A percentile compares a stretch with the other conserved stretches of the same genome.
These are phyloP conservation scores for Yamadazyma conglobata DNA, from an alignment of 1,139 yeast species.

Conservation along the genomic window DNA sequence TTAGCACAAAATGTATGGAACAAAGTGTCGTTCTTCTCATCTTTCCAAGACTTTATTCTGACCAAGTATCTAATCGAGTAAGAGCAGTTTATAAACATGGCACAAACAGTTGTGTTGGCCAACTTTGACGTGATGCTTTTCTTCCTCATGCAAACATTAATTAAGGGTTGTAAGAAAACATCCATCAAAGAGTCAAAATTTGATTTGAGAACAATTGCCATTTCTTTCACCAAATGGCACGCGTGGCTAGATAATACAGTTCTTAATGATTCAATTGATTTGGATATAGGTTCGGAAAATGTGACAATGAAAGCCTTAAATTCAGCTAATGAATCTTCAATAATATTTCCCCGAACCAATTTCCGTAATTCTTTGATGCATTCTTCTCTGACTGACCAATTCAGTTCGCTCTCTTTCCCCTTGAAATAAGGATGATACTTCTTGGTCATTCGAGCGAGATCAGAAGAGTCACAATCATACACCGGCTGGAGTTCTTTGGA, in stretches of 20 bases:
- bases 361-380: conserved; percentile 55
- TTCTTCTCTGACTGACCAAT: conserved; percentile 78
- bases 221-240: conserved; percentile 76
- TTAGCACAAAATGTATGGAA: conserved; percentile 64
- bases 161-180: conserved; percentile 51
- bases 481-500: conserved; percentile 2
- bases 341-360: conserved; percentile 55
- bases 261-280: conserved; percentile 69
- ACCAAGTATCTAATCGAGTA: conserved; percentile 52
- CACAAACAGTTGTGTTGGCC: conserved; percentile 66
- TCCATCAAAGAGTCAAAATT: conserved; percentile 65
- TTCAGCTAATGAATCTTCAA: conserved; percentile 35
- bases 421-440: conserved; percentile 39
- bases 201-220: conserved; percentile 47
- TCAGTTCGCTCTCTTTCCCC: conserved; percentile 85
- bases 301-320: conserved; percentile 41
- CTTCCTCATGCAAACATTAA: conserved; percentile 67
- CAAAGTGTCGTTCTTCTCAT: conserved; percentile 64
- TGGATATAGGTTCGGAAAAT: conserved; percentile 60
- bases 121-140: conserved; percentile 76
- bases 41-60: conserved; percentile 49
- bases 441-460: conserved; percentile 1
- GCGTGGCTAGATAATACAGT: conserved; percentile 79
- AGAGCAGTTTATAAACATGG: conserved; percentile 55
- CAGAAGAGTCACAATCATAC: conserved; percentile 2